These are phyloP conservation scores for Zancudomyces culisetae DNA, from an alignment of 371 early-diverging fungal genomes.

Conservation along the genomic window DNA sequence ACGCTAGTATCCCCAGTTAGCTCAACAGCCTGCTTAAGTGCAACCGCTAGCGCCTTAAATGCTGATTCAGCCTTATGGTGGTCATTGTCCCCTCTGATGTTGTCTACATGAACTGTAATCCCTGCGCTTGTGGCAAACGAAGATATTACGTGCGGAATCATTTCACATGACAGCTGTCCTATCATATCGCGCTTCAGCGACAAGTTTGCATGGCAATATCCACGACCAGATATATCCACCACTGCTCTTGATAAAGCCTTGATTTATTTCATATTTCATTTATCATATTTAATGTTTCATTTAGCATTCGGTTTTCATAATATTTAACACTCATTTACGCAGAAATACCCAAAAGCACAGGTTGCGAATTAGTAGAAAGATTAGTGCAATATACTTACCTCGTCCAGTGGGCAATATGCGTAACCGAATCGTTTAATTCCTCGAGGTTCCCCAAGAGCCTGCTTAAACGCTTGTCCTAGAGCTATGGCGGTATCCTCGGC, in stretches of 20 bases:
- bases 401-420: constrained; percentile 89
- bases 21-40: constrained; percentile 62
- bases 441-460: constrained; percentile 71
- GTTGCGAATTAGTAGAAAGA: constrained; percentile 7
- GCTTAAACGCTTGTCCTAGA: constrained; percentile 77
- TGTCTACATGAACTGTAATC: constrained; percentile 90
- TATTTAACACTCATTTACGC: background rate
- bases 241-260: constrained; percentile 75
- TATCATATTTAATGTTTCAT: background rate
- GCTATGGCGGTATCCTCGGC: constrained; percentile 91
- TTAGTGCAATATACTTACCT: constrained; percentile 31
- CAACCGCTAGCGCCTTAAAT: constrained; percentile 92
- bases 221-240: constrained; percentile 92
- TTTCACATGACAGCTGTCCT: constrained; percentile 75
- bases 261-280: background rate
- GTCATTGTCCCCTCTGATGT: constrained; percentile 77
- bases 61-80: constrained; percentile 91
- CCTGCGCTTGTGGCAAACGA: constrained; percentile 82
- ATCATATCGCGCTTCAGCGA: constrained; percentile 76
- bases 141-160: constrained; percentile 87
- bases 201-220: constrained; percentile 59
- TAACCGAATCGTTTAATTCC: constrained; percentile 89
- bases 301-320: too few species aligned
- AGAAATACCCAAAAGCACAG: background rate
- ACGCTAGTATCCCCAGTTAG: constrained; percentile 63